Evolutionary conservation across 345 rosid species (phyloP).

Genomic region (Anastatica hierochuntica): DNA sequence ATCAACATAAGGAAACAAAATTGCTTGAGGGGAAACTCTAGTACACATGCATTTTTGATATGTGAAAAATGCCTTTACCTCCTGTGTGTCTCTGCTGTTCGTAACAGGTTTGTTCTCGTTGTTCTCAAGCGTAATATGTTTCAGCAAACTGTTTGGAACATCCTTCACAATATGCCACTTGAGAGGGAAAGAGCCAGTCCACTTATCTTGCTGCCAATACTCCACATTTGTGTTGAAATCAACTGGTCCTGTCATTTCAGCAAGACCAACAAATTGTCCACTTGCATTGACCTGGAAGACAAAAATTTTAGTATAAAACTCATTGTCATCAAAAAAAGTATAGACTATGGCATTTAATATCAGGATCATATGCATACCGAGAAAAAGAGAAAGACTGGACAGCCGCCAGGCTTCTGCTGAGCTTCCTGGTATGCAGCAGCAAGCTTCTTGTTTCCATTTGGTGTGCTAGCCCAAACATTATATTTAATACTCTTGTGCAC

Average conservation of each 20-base stretch:
- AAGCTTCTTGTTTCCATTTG: conserved; percentile 77
- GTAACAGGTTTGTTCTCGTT: conserved; percentile 89
- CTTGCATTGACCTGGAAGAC: conserved; percentile 58
- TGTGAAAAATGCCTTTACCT: too few species aligned
- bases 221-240: conserved; percentile 58
- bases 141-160: conserved; percentile 65
- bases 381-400: conserved; percentile 61
- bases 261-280: conserved; percentile 82
- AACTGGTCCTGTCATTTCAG: conserved; percentile 72
- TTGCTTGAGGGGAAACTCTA: not conserved
- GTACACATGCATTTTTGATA: too few species aligned
- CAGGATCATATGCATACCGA: conserved; percentile 42
- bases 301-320: not conserved
- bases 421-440: conserved; percentile 70
- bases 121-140: conserved; percentile 72
- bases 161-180: conserved; percentile 84
- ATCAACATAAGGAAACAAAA: not conserved
- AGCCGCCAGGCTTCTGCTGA: conserved; percentile 46
- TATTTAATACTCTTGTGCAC: conserved; percentile 79
- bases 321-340: not conserved
- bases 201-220: conserved; percentile 82
- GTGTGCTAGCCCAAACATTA: conserved; percentile 81
- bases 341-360: not conserved
- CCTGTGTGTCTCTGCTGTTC: conserved; percentile 81
- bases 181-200: conserved; percentile 78